Evolutionary conservation across 768 basidiomycete species (phyloP).

Genomic region (Gyrodon lividus): DNA sequence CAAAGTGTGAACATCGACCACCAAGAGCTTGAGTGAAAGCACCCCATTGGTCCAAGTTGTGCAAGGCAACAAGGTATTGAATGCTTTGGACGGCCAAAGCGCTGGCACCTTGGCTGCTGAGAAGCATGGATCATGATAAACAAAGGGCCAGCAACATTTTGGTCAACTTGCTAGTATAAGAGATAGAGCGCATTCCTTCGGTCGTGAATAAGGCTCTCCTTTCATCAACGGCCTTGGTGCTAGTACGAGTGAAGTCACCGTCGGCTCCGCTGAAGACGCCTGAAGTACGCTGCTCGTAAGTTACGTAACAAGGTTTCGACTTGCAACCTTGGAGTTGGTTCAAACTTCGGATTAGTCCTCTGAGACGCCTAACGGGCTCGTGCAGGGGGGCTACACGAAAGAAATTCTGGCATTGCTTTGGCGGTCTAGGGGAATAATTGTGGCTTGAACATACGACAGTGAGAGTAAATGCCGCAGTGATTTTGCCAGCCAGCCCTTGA

Average conservation of each 20-base stretch:
- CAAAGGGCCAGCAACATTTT: no score
- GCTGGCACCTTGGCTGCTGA: not conserved
- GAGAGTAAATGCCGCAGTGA: not conserved
- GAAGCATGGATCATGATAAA: not conserved
- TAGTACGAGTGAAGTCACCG: not conserved
- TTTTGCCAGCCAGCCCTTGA: not conserved
- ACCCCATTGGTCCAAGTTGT: constrained; percentile 2
- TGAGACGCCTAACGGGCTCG: not conserved
- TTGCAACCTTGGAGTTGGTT: not conserved
- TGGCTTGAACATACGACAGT: not conserved
- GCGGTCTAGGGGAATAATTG: not conserved
- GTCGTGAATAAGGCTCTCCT: no score
- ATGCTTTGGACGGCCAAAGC: constrained; percentile 11
- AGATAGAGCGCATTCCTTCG: no score
- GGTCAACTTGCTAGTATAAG: no score
- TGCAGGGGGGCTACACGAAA: not conserved
- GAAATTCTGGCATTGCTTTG: not conserved
- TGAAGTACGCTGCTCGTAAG: no score
- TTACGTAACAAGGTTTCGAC: not conserved
- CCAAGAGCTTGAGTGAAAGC: constrained; percentile 12
- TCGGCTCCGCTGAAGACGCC: not conserved
- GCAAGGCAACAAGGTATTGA: not conserved
- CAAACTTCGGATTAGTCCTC: no score
- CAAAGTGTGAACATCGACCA: constrained; percentile 12
- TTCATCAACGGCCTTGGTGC: no score